phyloP scores from a whole-genome alignment of 768 basidiomycete genomes.

The Tylopilus intermedius region DNA sequence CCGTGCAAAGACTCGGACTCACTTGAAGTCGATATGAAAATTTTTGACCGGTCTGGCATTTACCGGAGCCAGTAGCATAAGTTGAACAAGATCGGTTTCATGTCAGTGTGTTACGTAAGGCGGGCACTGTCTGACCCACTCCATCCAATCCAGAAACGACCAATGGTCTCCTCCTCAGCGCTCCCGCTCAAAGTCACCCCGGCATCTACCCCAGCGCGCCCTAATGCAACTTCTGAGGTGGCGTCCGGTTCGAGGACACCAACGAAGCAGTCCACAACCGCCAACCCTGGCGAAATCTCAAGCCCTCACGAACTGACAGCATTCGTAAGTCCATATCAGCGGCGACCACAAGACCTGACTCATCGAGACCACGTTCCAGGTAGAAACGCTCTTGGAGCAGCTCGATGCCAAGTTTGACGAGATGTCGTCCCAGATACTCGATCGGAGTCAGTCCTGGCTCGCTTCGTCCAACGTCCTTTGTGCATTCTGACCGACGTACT shows the following conservation, averaged over 20 bases:
- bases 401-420: constrained; percentile 89
- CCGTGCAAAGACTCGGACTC: not conserved
- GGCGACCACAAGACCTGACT: constrained; percentile 1
- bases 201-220: constrained; percentile 48
- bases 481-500: constrained; percentile 8
- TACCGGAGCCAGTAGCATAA: not conserved
- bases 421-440: constrained; percentile 86
- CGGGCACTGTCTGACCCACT: not conserved
- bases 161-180: constrained; percentile 37
- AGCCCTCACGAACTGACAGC: constrained; percentile 93
- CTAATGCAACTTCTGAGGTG: constrained; percentile 16
- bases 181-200: constrained; percentile 64
- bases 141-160: not conserved
- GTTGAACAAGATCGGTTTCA: constrained; percentile 10
- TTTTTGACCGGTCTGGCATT: not conserved
- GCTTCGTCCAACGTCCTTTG: constrained; percentile 1
- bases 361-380: constrained; percentile 40
- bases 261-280: constrained; percentile 37
- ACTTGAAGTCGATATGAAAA: not conserved
- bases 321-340: constrained; percentile 57
- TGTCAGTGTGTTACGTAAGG: constrained; percentile 12
- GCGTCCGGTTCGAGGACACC: constrained; percentile 37
- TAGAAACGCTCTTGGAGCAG: constrained; percentile 82
- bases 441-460: constrained; percentile 53
- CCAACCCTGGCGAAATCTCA: constrained; percentile 62